Evolutionary conservation across 73 alveolate species (phyloP).

Genomic region (Tetrahymena borealis): DNA sequence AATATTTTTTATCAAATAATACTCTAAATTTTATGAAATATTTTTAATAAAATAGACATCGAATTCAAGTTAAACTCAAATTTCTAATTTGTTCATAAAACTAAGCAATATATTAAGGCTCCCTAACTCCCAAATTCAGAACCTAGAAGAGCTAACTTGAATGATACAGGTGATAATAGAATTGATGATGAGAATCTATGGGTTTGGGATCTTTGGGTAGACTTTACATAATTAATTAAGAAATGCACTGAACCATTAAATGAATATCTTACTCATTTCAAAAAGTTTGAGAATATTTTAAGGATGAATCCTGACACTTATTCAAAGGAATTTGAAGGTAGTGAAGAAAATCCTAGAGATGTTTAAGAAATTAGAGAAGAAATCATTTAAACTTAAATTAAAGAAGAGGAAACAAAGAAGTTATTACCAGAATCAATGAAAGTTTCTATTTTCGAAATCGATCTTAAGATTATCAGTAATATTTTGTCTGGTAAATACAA

Average conservation of each 20-base stretch:
- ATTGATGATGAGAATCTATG: constrained; percentile 88
- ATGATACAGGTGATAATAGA: neutral
- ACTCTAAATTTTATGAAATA: neutral
- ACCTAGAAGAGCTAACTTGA: neutral
- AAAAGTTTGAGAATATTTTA: constrained; percentile 70
- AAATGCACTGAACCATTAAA: constrained; percentile 86
- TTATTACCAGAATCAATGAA: constrained; percentile 84
- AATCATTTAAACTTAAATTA: constrained; percentile 70
- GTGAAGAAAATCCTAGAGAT: constrained; percentile 75
- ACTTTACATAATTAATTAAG: constrained; percentile 63
- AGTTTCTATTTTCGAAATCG: constrained; percentile 90
- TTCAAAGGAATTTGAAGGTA: constrained; percentile 61
- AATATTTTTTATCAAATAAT: neutral
- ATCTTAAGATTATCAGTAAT: constrained; percentile 92
- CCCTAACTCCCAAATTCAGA: neutral
- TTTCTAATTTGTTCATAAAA: neutral
- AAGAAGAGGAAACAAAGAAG: constrained; percentile 72
- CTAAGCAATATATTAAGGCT: neutral
- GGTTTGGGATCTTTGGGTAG: constrained; percentile 92
- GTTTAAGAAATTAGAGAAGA: constrained; percentile 86
- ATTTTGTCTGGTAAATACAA: constrained; percentile 85
- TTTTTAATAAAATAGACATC: neutral
- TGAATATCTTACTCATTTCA: constrained; percentile 83
- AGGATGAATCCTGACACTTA: constrained; percentile 88
- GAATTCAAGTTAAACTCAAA: neutral